These are phyloP conservation scores for Coniferiporia sulphurascens DNA, from an alignment of 1,284 basidiomycete species.

Conservation along the genomic window DNA sequence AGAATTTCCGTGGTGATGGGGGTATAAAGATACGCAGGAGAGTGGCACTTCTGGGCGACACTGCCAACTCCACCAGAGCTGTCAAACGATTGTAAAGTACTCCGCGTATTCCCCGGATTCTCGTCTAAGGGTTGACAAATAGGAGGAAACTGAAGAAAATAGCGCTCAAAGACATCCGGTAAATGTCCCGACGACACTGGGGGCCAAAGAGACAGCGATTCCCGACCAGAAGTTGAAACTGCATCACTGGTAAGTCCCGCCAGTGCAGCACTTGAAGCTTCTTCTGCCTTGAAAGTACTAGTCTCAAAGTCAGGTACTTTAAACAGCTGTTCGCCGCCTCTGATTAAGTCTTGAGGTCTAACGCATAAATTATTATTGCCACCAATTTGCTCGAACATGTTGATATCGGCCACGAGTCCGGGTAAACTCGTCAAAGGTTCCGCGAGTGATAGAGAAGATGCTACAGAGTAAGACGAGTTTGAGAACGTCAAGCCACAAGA, in stretches of 20 bases:
- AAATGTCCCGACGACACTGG: neutral
- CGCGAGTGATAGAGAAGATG: neutral
- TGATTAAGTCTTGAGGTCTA: constrained; percentile 44
- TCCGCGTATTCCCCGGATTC: no score
- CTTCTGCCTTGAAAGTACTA: neutral
- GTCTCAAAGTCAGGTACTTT: neutral
- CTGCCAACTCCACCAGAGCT: no score
- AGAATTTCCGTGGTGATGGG: constrained; percentile 9
- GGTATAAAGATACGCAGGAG: constrained; percentile 1
- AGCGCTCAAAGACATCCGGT: neutral
- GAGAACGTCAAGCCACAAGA: neutral
- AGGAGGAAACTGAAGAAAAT: neutral
- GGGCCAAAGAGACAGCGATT: neutral
- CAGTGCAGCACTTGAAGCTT: neutral
- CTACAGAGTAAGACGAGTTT: neutral
- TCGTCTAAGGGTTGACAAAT: neutral
- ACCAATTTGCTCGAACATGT: constrained; percentile 34
- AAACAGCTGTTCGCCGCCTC: neutral
- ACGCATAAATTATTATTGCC: constrained; percentile 31
- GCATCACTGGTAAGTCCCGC: neutral
- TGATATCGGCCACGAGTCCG: constrained; percentile 39
- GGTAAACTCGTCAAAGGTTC: neutral
- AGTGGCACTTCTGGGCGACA: neutral
- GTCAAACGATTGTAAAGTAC: no score
- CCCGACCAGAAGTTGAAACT: neutral